Conservation (phyloP, 75 land plant species). For the Cupressus sempervirens region DNA sequence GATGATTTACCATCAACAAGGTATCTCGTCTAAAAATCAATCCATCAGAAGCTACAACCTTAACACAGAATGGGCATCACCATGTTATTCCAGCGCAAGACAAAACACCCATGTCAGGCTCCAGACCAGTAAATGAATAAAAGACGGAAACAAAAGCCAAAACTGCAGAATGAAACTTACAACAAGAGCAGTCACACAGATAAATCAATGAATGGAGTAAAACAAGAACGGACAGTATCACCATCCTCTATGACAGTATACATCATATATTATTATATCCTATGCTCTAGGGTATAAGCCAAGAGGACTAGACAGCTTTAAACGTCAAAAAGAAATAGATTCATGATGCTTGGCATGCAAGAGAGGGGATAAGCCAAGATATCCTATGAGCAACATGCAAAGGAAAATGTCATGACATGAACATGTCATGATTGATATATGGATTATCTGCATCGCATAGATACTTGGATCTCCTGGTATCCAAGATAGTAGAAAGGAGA, state of each 20-base stretch:
- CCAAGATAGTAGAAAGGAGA: not conserved
- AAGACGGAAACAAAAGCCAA: not conserved
- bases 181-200: not conserved
- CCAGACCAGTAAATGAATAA: not conserved
- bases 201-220: not conserved
- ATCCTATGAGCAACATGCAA: not conserved
- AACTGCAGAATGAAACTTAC: not conserved
- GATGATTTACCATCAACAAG: too few relatives aligned
- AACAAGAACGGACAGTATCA: not conserved
- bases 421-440: not conserved
- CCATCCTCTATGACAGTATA: not conserved
- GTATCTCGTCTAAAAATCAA: too few relatives aligned
- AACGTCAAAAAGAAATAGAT: not conserved
- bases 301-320: not conserved
- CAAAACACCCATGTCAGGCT: not conserved
- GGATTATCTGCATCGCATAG: not conserved
- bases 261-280: not conserved
- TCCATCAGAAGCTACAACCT: too few relatives aligned
- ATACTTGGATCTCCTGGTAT: not conserved
- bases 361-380: not conserved
- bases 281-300: not conserved
- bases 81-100: not conserved
- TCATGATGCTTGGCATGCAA: not conserved
- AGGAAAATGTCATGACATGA: not conserved
- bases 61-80: not conserved